phyloP scores from a whole-genome alignment of 345 rosid genomes.

The Gossypium anomalum region DNA sequence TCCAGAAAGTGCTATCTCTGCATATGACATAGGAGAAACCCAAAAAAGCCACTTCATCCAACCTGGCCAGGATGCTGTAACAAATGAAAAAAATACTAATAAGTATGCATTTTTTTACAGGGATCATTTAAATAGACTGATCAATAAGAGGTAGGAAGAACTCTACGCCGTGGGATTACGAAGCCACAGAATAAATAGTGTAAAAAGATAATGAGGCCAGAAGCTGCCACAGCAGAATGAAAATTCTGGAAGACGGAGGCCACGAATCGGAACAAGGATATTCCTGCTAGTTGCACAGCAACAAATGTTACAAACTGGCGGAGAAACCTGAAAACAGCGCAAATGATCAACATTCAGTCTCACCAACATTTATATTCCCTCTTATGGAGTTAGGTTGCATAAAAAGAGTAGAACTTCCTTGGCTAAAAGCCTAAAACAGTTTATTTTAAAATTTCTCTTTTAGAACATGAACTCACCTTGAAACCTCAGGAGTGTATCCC shows the following conservation, averaged over 20 bases:
- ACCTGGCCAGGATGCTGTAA: conserved; percentile 63
- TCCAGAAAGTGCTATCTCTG: conserved; percentile 59
- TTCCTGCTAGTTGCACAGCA: conserved; percentile 50
- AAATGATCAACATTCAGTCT: neutral
- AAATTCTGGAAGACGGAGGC: conserved; percentile 56
- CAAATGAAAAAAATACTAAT: neutral
- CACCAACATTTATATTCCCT: neutral
- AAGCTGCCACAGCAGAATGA: conserved; percentile 46
- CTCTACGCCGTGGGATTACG: conserved; percentile 52
- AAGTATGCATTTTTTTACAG: neutral
- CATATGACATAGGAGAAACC: conserved; percentile 74
- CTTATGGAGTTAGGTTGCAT: too few relatives aligned
- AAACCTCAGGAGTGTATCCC: conserved; percentile 68
- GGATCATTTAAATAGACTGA: neutral
- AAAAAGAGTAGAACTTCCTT: too few relatives aligned
- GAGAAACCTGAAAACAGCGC: conserved; percentile 51
- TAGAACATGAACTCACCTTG: conserved; percentile 44
- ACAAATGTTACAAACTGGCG: conserved; percentile 54
- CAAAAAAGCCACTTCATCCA: conserved; percentile 85
- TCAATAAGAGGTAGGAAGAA: neutral
- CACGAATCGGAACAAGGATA: conserved; percentile 68
- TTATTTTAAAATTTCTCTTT: neutral
- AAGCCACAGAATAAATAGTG: conserved; percentile 60
- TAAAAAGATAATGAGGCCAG: conserved; percentile 38
- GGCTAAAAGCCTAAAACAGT: neutral